A percentile compares a stretch with the other conserved stretches of the same genome.
Conservation (phyloP, 2,329 filamentous ascomycete genomes). For the Aaosphaeria arxii region DNA sequence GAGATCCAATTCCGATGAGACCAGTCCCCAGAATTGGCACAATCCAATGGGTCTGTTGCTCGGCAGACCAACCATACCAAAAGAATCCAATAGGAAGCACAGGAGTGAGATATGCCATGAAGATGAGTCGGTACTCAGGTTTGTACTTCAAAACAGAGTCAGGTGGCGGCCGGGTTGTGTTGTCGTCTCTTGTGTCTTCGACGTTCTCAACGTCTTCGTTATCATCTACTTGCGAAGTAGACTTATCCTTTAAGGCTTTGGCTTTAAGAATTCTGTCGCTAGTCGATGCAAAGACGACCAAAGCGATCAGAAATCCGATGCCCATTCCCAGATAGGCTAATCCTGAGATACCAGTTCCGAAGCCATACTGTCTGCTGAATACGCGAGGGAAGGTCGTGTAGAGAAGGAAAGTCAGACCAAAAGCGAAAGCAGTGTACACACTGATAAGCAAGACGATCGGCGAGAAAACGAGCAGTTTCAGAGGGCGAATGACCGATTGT, state of each 20-base stretch:
- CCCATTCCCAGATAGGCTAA: constrained; percentile 71
- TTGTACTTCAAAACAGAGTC: constrained; percentile 12
- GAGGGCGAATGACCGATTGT: constrained; percentile 3
- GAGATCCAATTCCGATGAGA: constrained; percentile 12
- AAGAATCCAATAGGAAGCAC: constrained; percentile 34
- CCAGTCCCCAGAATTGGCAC: constrained; percentile 36
- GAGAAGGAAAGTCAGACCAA: constrained; percentile 7
- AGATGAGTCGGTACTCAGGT: constrained; percentile 9
- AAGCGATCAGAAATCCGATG: constrained; percentile 43
- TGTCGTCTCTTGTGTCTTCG: background rate
- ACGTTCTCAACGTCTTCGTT: background rate
- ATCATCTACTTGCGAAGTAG: background rate
- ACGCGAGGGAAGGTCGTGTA: constrained; percentile 70
- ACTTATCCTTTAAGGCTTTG: background rate
- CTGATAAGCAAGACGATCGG: constrained; percentile 7
- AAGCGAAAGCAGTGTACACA: constrained; percentile 5
- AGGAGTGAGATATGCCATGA: constrained; percentile 10
- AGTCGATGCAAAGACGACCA: constrained; percentile 6
- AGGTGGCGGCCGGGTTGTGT: background rate
- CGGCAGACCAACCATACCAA: constrained; percentile 53
- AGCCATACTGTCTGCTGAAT: constrained; percentile 68
- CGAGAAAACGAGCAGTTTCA: constrained; percentile 8
- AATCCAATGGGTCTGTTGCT: constrained; percentile 53
- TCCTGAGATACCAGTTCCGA: constrained; percentile 66
- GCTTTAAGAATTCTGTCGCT: constrained; percentile 4